Percentiles rank a stretch among this genome's conserved stretches.
phyloP scores from a whole-genome alignment of 441 rosid genomes.

The Corymbia citriodora region DNA sequence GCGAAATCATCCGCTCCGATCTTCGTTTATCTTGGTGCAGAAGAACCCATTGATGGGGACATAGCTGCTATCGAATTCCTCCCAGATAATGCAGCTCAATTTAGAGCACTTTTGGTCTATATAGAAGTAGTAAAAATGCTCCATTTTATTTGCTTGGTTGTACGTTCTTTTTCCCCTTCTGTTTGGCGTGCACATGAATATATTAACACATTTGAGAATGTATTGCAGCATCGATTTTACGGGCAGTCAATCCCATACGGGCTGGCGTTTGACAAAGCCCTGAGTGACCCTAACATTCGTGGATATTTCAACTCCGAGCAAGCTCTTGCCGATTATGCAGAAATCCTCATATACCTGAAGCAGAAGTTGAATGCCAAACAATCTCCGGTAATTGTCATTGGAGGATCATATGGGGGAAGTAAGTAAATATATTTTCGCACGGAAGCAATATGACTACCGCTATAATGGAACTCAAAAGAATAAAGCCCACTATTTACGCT shows the following conservation, averaged over 20 bases:
- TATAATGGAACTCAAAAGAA: not conserved
- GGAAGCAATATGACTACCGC: not conserved
- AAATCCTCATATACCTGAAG: constrained; percentile 43
- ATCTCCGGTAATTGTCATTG: constrained; percentile 52
- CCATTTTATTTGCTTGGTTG: not conserved
- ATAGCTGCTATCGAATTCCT: constrained; percentile 23
- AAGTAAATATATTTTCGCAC: constrained; percentile 3
- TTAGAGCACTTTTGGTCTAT: constrained; percentile 47
- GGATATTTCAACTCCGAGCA: constrained; percentile 71
- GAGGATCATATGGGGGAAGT: constrained; percentile 90
- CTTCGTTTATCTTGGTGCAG: constrained; percentile 55
- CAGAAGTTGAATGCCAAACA: not conserved
- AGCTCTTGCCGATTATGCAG: constrained; percentile 71
- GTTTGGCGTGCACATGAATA: not conserved
- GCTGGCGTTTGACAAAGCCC: constrained; percentile 28
- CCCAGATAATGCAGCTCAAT: constrained; percentile 33
- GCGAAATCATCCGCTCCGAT: constrained; percentile 41
- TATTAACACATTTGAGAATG: not conserved
- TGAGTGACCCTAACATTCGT: constrained; percentile 32
- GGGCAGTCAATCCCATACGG: constrained; percentile 60
- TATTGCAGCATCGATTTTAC: constrained; percentile 53
- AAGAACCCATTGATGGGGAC: constrained; percentile 27
- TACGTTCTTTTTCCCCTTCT: not conserved
- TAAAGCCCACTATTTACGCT: not conserved
- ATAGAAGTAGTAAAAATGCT: constrained; percentile 42